Base-by-base conservation (phyloP, 805 yeast species). In the Wickerhamomyces strasburgensis region DNA sequence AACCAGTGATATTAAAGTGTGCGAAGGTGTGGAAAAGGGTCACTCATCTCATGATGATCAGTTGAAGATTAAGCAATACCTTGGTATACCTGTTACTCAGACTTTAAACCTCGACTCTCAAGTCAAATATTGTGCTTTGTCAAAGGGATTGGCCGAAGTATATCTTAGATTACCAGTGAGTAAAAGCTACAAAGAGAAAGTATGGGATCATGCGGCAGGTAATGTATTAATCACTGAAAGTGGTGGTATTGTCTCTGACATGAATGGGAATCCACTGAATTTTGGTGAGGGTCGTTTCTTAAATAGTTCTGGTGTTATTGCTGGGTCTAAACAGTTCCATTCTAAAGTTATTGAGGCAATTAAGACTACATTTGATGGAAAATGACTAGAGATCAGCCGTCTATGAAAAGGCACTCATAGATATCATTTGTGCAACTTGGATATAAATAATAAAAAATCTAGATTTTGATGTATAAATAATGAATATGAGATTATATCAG, bases 121-220 rank as follows among this genome's bases (percentile, higher is more conserved):
- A 63, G 98, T 87, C 10, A 93, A 93, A 60, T 93, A 93, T 65
- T 90, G 98, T 65, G 77, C 89, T 13, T 70, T 93, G 31, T 80
- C 97, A 9, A 72, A 81, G 44, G 98, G 98, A 25, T 82, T 83
- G 38, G 98, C 96, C 4, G 97, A 93, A 51, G 73, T 93, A 11
- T 93, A 94, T 52, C 67, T 93, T 43, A 79, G 99, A 49, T 64
- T 94, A 40, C 99, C 99, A 11, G 76, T 80, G 31, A 78, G 72
- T 47, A 68, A 77, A 35, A 62, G 73, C 3, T 93, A 89, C 58
- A 73, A 85, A 51, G 99, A 93, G 58, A 93, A 93, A 62, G 88
- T 93, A 42, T 93, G 98, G 98, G 99, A 93, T 62, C 99, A 93
- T 59, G 98, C 98, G 14, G 94, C 97, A 2, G 99, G 98, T 4